These are phyloP conservation scores for Neovahlkampfia damariscottae DNA, from an alignment of 78 protist species.

Conservation along the genomic window DNA sequence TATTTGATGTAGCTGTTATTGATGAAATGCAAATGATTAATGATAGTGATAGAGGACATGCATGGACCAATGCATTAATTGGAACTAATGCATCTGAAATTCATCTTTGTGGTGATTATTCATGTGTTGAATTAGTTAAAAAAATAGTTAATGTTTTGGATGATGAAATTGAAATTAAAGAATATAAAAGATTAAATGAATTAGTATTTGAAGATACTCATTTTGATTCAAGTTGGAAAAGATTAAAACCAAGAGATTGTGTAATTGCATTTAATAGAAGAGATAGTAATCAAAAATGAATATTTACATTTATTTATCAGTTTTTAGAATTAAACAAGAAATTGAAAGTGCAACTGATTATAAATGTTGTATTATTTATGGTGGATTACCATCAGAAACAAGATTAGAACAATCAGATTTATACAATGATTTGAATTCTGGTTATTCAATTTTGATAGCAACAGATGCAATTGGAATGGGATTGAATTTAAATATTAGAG, in stretches of 20 bases:
- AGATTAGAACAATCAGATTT: constrained; percentile 33
- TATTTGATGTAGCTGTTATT: constrained; percentile 59
- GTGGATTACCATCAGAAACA: constrained; percentile 46
- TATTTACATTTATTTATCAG: too few species aligned
- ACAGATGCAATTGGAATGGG: constrained; percentile 80
- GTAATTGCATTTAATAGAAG: constrained; percentile 45
- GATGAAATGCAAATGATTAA: constrained; percentile 70
- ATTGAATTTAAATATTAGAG: constrained; percentile 53
- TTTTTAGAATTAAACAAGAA: constrained; percentile 13
- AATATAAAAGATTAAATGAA: too few species aligned
- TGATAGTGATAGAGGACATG: constrained; percentile 58
- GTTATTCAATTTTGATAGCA: constrained; percentile 41
- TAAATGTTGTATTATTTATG: constrained; percentile 29
- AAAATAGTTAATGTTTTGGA: constrained; percentile 37
- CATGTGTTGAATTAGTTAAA: constrained; percentile 27
- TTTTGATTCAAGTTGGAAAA: too few species aligned
- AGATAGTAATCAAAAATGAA: too few species aligned
- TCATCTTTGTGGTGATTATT: constrained; percentile 68
- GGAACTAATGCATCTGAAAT: constrained; percentile 61
- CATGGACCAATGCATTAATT: constrained; percentile 75
- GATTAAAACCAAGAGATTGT: constrained; percentile 46
- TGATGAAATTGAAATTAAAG: too few species aligned
- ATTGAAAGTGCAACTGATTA: constrained; percentile 27
- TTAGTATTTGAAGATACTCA: too few species aligned
- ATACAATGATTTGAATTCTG: constrained; percentile 28